Evolutionary conservation across 129 eudicot species (phyloP).

Genomic region (Pseudognaphalium luteoalbum): DNA sequence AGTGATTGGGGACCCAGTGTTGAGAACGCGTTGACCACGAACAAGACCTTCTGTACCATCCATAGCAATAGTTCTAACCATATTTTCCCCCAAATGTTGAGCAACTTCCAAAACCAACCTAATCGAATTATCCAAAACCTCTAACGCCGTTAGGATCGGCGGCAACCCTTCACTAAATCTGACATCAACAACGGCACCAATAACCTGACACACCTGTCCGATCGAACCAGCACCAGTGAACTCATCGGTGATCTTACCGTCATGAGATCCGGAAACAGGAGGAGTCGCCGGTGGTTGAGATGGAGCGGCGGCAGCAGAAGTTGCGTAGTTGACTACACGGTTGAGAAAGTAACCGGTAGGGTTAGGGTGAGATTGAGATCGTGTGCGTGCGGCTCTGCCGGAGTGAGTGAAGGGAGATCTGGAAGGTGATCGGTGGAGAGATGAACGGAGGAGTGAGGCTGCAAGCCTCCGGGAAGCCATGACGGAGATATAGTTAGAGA

Average conservation of each 20-base stretch:
- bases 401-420: constrained; percentile 39
- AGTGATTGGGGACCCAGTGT: constrained; percentile 97
- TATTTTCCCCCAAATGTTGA: constrained; percentile 89
- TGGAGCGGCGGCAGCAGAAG: constrained; percentile 60
- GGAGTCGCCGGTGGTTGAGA: constrained; percentile 29
- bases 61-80: constrained; percentile 98
- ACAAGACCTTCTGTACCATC: constrained; percentile 99
- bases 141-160: constrained; percentile 89
- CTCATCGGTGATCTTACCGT: constrained; percentile 81
- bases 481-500: neutral
- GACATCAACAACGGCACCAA: constrained; percentile 99
- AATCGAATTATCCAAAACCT: constrained; percentile 79
- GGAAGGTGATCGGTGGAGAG: constrained; percentile 46
- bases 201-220: constrained; percentile 93
- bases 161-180: constrained; percentile 89
- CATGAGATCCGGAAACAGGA: neutral
- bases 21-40: constrained; percentile 82
- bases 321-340: constrained; percentile 45
- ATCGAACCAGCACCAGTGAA: constrained; percentile 90
- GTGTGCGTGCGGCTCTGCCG: constrained; percentile 17
- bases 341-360: constrained; percentile 45
- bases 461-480: constrained; percentile 70
- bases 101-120: constrained; percentile 91
- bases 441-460: constrained; percentile 65
- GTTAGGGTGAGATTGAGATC: constrained; percentile 33